These are phyloP conservation scores for Amanita inopinata DNA, from an alignment of 768 basidiomycete genomes.

Conservation along the genomic window DNA sequence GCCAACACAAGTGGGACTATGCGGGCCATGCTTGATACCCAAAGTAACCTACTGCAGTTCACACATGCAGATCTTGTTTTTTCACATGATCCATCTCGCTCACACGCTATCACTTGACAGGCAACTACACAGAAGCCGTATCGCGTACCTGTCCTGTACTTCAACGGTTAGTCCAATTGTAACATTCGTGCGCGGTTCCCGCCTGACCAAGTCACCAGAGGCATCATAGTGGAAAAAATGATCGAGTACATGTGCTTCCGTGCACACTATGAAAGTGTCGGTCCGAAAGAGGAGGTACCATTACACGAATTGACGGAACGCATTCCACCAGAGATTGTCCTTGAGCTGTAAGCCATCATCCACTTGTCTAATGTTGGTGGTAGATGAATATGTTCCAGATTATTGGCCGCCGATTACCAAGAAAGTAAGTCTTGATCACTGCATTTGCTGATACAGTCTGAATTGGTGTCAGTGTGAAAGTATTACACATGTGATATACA, in stretches of 20 bases:
- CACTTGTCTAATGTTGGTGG: background rate
- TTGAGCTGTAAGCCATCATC: conserved; percentile 66
- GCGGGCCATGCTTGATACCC: conserved; percentile 67
- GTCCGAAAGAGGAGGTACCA: conserved; percentile 70
- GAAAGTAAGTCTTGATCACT: conserved; percentile 33
- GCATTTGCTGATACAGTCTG: background rate
- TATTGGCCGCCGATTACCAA: conserved; percentile 57
- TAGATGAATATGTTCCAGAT: conserved; percentile 21
- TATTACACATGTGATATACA: too few relatives aligned
- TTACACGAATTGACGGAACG: conserved; percentile 70
- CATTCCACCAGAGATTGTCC: conserved; percentile 75
- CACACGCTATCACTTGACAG: conserved; percentile 25
- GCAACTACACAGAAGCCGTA: conserved; percentile 65
- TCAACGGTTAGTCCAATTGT: conserved; percentile 45
- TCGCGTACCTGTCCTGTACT: conserved; percentile 60
- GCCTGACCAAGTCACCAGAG: conserved; percentile 23
- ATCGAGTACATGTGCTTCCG: conserved; percentile 88
- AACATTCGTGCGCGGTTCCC: background rate
- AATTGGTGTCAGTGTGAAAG: conserved; percentile 2
- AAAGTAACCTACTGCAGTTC: conserved; percentile 32
- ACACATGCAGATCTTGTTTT: background rate
- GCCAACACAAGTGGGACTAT: conserved; percentile 76
- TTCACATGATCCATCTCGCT: too few relatives aligned
- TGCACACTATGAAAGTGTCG: conserved; percentile 60
- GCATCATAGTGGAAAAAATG: conserved; percentile 75